A percentile compares a stretch with the other conserved stretches of the same genome.
These are phyloP conservation scores for Rhodotorula babjevae DNA, from an alignment of 768 basidiomycete genomes.

Conservation along the genomic window DNA sequence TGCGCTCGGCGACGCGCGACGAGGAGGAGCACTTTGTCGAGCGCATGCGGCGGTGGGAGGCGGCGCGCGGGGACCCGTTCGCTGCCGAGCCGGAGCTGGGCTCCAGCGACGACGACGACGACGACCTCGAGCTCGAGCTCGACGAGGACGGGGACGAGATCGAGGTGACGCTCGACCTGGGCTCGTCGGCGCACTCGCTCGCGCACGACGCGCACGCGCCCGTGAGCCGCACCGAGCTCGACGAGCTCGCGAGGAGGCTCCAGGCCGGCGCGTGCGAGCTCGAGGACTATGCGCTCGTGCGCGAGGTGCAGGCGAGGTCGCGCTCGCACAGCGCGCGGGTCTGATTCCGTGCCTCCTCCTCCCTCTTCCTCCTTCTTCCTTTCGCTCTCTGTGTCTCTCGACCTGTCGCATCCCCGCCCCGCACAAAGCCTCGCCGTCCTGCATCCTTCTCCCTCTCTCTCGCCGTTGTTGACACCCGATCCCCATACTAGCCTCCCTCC, in stretches of 20 bases:
- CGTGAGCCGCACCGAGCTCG: conserved; percentile 15
- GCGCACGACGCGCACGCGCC: background rate
- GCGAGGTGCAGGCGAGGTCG: conserved; percentile 20
- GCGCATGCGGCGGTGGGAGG: conserved; percentile 30
- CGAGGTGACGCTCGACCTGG: conserved; percentile 22
- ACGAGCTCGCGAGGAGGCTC: conserved; percentile 14
- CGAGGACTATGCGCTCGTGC: conserved; percentile 27
- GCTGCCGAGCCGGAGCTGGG: background rate
- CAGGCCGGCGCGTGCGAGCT: conserved; percentile 23
- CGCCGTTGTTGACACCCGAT: too few species aligned
- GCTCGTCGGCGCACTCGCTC: background rate
- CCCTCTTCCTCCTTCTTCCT: too few species aligned
- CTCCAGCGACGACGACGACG: too few species aligned
- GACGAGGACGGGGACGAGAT: conserved; percentile 9
- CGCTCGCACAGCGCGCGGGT: background rate
- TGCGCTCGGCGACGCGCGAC: conserved; percentile 15
- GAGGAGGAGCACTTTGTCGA: conserved; percentile 32
- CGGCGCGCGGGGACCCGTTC: background rate
- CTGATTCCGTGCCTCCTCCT: background rate
- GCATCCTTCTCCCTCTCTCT: too few species aligned
- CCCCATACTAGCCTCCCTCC: too few species aligned
- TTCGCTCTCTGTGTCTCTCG: too few species aligned
- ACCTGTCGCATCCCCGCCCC: too few species aligned
- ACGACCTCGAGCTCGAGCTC: background rate
- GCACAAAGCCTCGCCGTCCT: too few species aligned